These are phyloP conservation scores for Russula virescens DNA, from an alignment of 768 basidiomycete genomes.

Conservation along the genomic window DNA sequence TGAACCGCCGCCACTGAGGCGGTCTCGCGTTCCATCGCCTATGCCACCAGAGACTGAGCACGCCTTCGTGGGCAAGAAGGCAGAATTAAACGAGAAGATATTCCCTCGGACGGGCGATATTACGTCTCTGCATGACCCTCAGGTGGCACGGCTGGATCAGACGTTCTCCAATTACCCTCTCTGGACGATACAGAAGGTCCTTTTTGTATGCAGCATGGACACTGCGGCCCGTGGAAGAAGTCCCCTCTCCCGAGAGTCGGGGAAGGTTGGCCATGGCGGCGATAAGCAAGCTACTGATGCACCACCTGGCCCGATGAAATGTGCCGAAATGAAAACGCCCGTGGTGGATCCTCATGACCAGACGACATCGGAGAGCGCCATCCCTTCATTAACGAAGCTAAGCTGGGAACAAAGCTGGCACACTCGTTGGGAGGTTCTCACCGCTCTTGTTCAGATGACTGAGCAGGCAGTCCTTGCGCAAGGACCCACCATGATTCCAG, in stretches of 20 bases:
- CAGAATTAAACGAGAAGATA: constrained; percentile 29
- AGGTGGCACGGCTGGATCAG: constrained; percentile 51
- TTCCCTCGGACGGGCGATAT: constrained; percentile 65
- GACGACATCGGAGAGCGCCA: neutral
- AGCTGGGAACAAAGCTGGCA: constrained; percentile 21
- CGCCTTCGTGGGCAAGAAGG: neutral
- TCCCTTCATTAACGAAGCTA: constrained; percentile 9
- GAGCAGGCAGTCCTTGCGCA: constrained; percentile 8
- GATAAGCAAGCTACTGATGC: neutral
- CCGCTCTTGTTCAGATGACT: constrained; percentile 21
- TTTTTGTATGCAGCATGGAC: constrained; percentile 58
- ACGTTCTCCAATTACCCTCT: constrained; percentile 50
- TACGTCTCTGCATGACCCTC: constrained; percentile 51
- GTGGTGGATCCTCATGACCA: neutral
- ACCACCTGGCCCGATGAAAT: neutral
- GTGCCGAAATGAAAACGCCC: no score
- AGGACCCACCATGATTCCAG: neutral
- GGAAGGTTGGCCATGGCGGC: neutral
- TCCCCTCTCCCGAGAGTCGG: neutral
- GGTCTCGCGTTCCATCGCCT: constrained; percentile 8
- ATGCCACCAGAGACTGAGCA: neutral
- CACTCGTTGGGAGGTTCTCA: constrained; percentile 25
- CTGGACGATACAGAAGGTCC: constrained; percentile 61
- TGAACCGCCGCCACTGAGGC: constrained; percentile 10
- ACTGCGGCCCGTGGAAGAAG: neutral